Base-by-base conservation (phyloP, 2,329 filamentous ascomycete species). In the Elsinoe ampelina region DNA sequence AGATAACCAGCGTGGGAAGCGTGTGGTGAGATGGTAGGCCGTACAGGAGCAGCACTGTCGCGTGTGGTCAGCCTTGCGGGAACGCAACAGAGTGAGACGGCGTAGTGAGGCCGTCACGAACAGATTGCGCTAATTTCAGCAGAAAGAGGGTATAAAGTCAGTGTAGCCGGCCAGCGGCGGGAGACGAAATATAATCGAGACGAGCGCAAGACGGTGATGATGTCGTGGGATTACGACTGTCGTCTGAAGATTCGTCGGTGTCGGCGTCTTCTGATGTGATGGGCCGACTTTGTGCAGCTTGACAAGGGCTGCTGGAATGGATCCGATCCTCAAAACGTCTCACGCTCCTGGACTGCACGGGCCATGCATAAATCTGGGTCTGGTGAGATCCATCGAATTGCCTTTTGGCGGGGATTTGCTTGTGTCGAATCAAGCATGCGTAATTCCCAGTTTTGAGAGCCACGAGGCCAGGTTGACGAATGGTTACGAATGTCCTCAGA, bases 1-100 rank as follows among this genome's bases (percentile, higher is more conserved):
- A 78, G 63, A 61, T 73, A 74, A 57, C 75, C 75, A 45, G 70
- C 63, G 64, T 78, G 76, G n/a, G 75, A 77, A 36, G 73, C 68
- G 61, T 75, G 75, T 55, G 75, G 71, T 59, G 75, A 73, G 58
- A 75, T 71, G 20, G 57, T 59, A 19, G 60, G 58, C 34, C 59
- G 58, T 15, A 51, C 41, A 43, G 59, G 57, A 42, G 45, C 26
- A 38, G 51, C 32, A 52, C 15, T 58, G 42, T 39, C 52, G 45
- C 20, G 54, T 20, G 50, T 47, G 39, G 54, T 56, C 42, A 56
- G 54, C 41, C 39, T 47, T 35, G 39, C 7, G 35, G 39, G 54
- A 56, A 35, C 35, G 54, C 42, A 45, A 47, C 42, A 22, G 47
- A 36, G 54, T 56, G 41, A 45, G 54, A 47, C 42, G 38, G n/a